A percentile compares a stretch with the other conserved stretches of the same genome.
Evolutionary conservation across 2,329 filamentous ascomycete species (phyloP).

Genomic region (Paraphoma sp.): DNA sequence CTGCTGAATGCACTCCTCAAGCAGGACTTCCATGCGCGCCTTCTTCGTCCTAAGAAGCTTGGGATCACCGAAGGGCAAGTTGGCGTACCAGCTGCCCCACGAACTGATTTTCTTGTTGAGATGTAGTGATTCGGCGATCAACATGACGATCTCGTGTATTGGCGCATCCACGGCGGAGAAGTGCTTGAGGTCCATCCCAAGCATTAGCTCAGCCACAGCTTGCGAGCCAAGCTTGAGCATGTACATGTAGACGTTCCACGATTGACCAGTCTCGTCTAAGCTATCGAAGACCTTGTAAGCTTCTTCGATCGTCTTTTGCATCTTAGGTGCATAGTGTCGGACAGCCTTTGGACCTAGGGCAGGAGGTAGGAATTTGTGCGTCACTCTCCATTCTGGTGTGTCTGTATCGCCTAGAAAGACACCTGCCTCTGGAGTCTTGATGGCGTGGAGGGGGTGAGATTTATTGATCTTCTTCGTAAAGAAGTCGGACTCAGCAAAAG

Average conservation of each 20-base stretch:
- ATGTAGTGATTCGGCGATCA: conserved; percentile 59
- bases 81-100: conserved; percentile 62
- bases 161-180: conserved; percentile 54
- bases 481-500: conserved; percentile 44
- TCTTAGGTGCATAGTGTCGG: conserved; percentile 65
- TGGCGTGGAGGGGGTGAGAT: conserved; percentile 38
- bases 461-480: conserved; percentile 52
- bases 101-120: conserved; percentile 67
- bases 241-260: conserved; percentile 58
- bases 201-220: conserved; percentile 53
- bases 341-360: conserved; percentile 66
- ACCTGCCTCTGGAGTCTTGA: conserved; percentile 38
- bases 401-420: conserved; percentile 56
- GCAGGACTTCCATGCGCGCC: conserved; percentile 21
- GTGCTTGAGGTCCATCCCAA: conserved; percentile 55
- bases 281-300: conserved; percentile 57
- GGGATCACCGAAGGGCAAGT: conserved; percentile 65
- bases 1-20: conserved; percentile 22
- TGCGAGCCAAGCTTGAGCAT: conserved; percentile 58
- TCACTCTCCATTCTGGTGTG: conserved; percentile 56
- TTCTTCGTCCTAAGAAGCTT: conserved; percentile 34
- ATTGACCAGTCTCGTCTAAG: conserved; percentile 55
- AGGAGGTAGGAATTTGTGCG: conserved; percentile 69
- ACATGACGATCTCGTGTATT: conserved; percentile 59
- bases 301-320: conserved; percentile 62